Percentiles rank a stretch among this genome's conserved stretches.
phyloP scores from a whole-genome alignment of 768 basidiomycete species.

The Macrolepiota fuliginosa region DNA sequence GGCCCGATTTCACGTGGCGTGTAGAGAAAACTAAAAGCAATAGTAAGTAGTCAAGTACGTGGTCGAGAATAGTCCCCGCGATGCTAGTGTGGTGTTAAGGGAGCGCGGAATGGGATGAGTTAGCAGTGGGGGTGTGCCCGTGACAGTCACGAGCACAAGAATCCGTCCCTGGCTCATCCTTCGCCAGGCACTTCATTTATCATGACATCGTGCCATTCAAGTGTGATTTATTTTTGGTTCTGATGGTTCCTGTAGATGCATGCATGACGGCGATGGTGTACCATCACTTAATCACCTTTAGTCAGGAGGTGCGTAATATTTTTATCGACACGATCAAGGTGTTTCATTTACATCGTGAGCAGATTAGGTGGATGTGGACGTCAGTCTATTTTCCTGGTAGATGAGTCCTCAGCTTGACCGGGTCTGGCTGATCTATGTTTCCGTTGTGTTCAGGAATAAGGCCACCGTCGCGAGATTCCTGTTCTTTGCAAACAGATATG shows the following conservation, averaged over 20 bases:
- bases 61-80: too few species aligned
- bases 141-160: too few species aligned
- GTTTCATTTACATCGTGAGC: not conserved
- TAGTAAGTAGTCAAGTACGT: too few species aligned
- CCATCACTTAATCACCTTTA: constrained; percentile 23
- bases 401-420: not conserved
- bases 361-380: constrained; percentile 24
- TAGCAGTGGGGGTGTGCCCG: too few species aligned
- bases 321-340: not conserved
- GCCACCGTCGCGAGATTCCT: constrained; percentile 22
- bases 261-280: constrained; percentile 25
- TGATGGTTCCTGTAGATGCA: constrained; percentile 22
- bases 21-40: too few species aligned
- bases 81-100: too few species aligned
- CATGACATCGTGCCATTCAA: too few species aligned
- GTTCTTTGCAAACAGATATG: constrained; percentile 26
- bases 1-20: too few species aligned
- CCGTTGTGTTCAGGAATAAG: constrained; percentile 14
- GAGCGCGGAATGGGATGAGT: too few species aligned
- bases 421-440: not conserved
- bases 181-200: too few species aligned
- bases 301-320: constrained; percentile 21
- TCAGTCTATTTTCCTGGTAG: constrained; percentile 13
- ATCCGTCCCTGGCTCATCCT: too few species aligned
- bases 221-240: too few species aligned